Base-by-base conservation (phyloP, 2,329 filamentous ascomycete genomes). In the Raffaelea albimanens region DNA sequence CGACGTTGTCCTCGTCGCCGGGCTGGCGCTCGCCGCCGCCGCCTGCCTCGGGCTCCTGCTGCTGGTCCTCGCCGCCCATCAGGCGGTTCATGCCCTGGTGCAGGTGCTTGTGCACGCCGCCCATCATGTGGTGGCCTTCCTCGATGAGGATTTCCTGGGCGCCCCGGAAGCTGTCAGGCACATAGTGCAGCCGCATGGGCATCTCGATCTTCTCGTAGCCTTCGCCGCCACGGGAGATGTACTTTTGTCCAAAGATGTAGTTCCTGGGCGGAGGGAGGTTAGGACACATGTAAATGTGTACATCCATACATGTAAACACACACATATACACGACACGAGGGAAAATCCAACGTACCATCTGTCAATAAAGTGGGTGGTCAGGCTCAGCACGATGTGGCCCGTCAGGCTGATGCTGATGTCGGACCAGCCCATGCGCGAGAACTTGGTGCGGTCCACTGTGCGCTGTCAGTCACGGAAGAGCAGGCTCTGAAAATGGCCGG, bases 371-470 rank as follows among this genome's bases (percentile, higher is more conserved):
- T 95, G 88, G 5, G 77, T 75, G 29, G 80, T 72, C 29, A 95
- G 70, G 61, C 86, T 88, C 52, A 83, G 72, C 0, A 91, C 82
- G 10, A 87, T 83, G 0, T 82, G 82, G 0, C 89, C 89, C 14
- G 74, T 75, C 49, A 95, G 63, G 56, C 81, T 88, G 48, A 96
- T 71, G 11, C 85, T 82, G 50, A 95, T 78, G 63, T 95, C 90
- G 14, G 85, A 87, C 90, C 90, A 95, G 19, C 89, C 89, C 88
- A 95, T 95, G 50, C 90, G 78, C 2, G 86, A 87, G 63, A 74
- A 86, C 58, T 81, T 79, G 11, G 81, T 83, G 44, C 90, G 78
- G 58, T 94, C 85, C 19, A 96, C 72, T 77, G 43, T 8, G 18
- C 3, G 3, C n/a, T n/a, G 49, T 55, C 23, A 56, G 51, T 23